phyloP scores from a whole-genome alignment of 1,284 basidiomycete genomes.

The Tilletia horrida region DNA sequence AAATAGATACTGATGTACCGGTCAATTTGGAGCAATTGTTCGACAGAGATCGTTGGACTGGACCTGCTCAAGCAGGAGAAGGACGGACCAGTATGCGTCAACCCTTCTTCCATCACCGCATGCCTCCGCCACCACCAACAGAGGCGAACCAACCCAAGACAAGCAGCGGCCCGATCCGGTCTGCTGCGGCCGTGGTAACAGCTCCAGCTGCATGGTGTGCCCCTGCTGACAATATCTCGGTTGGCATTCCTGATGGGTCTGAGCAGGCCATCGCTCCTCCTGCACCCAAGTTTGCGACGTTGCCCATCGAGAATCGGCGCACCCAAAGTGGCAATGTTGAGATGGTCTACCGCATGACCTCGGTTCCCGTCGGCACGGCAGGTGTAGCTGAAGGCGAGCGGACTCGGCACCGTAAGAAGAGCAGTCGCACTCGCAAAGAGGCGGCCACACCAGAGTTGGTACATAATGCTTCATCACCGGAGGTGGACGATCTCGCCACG shows the following conservation, averaged over 20 bases:
- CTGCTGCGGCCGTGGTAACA: slow-evolving; percentile 2
- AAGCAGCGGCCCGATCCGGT: neutral
- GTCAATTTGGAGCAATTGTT: neutral
- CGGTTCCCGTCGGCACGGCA: slow-evolving; percentile 2
- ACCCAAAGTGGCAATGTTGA: neutral
- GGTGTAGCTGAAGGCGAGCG: neutral
- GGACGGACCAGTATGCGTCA: neutral
- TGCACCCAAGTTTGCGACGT: slow-evolving; percentile 1
- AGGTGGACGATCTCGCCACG: slow-evolving; percentile 16
- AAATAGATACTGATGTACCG: neutral
- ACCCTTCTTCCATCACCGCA: slow-evolving; percentile 25
- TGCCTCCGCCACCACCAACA: slow-evolving; percentile 19
- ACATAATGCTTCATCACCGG: neutral
- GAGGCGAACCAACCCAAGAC: neutral
- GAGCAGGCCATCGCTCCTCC: neutral
- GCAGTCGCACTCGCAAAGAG: slow-evolving; percentile 3
- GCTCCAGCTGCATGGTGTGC: slow-evolving; percentile 12
- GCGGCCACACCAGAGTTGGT: neutral
- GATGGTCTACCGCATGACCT: slow-evolving; percentile 13
- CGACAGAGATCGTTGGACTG: neutral
- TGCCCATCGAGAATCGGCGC: slow-evolving; percentile 5
- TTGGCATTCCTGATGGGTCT: neutral
- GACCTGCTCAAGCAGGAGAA: neutral
- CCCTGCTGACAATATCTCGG: neutral
- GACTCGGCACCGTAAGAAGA: neutral